These are phyloP conservation scores for Nicotiana rustica DNA, from an alignment of 305 asterid genomes.

Conservation along the genomic window DNA sequence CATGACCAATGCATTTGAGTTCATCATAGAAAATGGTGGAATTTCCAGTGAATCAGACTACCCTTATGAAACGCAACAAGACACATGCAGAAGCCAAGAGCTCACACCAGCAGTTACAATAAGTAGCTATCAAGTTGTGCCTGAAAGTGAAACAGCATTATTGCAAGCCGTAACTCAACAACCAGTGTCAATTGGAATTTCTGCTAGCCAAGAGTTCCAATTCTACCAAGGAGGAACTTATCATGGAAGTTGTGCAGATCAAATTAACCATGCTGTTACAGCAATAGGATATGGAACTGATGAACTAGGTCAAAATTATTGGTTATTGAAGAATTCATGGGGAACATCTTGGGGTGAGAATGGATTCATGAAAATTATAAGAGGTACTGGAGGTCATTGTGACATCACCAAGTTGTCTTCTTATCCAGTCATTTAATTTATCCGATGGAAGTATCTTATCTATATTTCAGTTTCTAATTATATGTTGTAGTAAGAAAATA, in stretches of 20 bases:
- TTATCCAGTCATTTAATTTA: constrained; percentile 42
- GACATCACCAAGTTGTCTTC: constrained; percentile 55
- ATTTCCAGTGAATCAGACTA: constrained; percentile 42
- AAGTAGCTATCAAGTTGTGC: constrained; percentile 38
- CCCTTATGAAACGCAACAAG: constrained; percentile 39
- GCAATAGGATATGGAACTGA: constrained; percentile 48
- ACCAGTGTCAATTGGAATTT: constrained; percentile 54
- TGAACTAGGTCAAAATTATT: constrained; percentile 46
- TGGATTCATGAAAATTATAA: constrained; percentile 54
- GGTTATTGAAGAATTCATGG: constrained; percentile 63
- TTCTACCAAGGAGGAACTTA: constrained; percentile 51
- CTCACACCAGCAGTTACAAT: constrained; percentile 34
- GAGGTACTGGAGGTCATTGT: constrained; percentile 53
- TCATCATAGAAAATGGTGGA: constrained; percentile 36
- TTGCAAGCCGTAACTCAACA: constrained; percentile 50
- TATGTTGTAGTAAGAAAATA: not conserved
- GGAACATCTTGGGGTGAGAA: constrained; percentile 53
- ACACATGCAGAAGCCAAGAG: constrained; percentile 36
- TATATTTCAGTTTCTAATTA: not conserved
- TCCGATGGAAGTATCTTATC: not conserved
- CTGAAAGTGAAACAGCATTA: constrained; percentile 40
- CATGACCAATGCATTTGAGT: constrained; percentile 41
- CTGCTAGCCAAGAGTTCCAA: constrained; percentile 47
- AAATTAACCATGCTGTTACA: constrained; percentile 53
- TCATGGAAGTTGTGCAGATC: constrained; percentile 48